phyloP scores from a whole-genome alignment of 2,329 filamentous ascomycete species.

The Botrytis byssoidea region DNA sequence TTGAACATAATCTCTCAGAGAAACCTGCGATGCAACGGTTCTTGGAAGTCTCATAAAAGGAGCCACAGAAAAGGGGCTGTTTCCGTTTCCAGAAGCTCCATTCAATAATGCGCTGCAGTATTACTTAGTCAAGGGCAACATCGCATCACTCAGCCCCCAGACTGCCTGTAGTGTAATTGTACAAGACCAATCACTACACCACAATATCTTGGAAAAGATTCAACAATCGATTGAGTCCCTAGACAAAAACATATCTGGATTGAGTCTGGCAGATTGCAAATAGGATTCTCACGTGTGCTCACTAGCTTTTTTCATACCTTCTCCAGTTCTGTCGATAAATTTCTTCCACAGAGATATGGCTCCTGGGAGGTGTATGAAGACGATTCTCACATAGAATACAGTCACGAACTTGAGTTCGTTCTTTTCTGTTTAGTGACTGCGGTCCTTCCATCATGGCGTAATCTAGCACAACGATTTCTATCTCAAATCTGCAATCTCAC shows the following conservation, averaged over 20 bases:
- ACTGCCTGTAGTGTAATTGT: neutral
- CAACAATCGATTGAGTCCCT: rapidly evolving
- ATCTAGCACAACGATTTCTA: neutral
- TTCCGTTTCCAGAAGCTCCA: neutral
- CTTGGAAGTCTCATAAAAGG: neutral
- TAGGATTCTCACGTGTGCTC: neutral
- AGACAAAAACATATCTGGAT: neutral
- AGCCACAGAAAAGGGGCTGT: neutral
- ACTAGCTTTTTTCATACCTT: neutral
- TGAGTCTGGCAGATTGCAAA: neutral
- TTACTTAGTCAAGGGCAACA: neutral
- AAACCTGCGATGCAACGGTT: neutral
- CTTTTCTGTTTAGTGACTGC: too few species aligned
- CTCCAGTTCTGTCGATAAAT: neutral
- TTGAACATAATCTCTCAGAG: neutral
- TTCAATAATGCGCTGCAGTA: neutral
- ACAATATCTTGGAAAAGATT: neutral
- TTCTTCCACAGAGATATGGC: neutral
- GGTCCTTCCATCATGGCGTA: too few species aligned
- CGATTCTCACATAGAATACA: neutral
- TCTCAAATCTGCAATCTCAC: neutral
- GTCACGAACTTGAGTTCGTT: neutral
- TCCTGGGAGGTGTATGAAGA: neutral
- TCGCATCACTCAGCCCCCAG: neutral
- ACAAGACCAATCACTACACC: neutral